Conservation (phyloP, 2,329 filamentous ascomycete genomes). For the Tetracladium maxilliforme region DNA sequence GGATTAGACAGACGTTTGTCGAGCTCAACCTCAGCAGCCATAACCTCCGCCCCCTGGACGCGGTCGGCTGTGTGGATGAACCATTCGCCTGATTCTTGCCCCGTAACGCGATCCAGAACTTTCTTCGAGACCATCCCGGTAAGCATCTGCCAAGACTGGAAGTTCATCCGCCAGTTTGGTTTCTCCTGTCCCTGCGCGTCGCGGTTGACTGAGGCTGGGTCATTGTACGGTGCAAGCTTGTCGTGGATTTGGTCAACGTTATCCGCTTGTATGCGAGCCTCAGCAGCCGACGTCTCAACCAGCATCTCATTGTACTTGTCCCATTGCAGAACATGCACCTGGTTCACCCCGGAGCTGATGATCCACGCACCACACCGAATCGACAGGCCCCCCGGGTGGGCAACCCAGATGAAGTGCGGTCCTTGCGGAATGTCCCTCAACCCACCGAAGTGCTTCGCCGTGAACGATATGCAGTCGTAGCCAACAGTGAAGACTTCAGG, state of each 20-base stretch:
- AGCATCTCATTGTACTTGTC: slow-evolving; percentile 39
- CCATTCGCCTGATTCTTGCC: too few species aligned
- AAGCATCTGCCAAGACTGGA: slow-evolving; percentile 33
- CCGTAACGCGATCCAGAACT: slow-evolving; percentile 31
- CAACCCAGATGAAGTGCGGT: slow-evolving; percentile 36
- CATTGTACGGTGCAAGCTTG: slow-evolving; percentile 10
- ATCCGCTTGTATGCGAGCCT: slow-evolving; percentile 27
- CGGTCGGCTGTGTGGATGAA: too few species aligned
- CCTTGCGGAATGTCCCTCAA: slow-evolving; percentile 39
- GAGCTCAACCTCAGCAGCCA: too few species aligned
- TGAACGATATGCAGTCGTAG: slow-evolving; percentile 34
- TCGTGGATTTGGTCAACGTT: slow-evolving; percentile 11
- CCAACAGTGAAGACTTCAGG: slow-evolving; percentile 32
- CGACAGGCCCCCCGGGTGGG: slow-evolving; percentile 42
- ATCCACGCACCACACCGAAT: slow-evolving; percentile 21
- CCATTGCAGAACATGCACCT: slow-evolving; percentile 33
- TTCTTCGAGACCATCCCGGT: slow-evolving; percentile 28
- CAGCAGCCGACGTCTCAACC: slow-evolving; percentile 27
- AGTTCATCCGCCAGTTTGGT: slow-evolving; percentile 11
- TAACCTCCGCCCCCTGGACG: too few species aligned
- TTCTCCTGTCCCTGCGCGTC: slow-evolving; percentile 9
- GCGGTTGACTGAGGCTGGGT: neutral
- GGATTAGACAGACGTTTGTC: slow-evolving; percentile 14
- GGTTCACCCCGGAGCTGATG: slow-evolving; percentile 10
- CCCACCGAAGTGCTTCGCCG: slow-evolving; percentile 34